Percentiles rank a stretch among this genome's conserved stretches.
phyloP scores from a whole-genome alignment of 805 yeast species.

The Starmerella floris region DNA sequence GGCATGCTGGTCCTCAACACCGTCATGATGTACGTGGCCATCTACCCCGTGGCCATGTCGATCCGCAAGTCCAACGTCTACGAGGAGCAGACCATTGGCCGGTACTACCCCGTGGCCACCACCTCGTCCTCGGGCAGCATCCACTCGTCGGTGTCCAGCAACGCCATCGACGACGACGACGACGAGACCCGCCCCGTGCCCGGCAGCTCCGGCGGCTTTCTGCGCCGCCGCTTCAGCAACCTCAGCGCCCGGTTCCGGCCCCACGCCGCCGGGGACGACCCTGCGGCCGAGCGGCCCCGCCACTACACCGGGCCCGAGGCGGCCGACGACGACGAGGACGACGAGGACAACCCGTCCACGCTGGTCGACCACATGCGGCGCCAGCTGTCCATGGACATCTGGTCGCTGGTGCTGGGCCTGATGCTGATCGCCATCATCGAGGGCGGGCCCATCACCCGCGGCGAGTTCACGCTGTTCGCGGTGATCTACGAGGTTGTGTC shows the following conservation, averaged over 20 bases:
- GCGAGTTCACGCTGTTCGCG: slow-evolving; percentile 33
- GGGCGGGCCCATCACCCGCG: slow-evolving; percentile 39
- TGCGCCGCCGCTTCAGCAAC: slow-evolving; percentile 3
- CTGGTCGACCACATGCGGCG: slow-evolving; percentile 54
- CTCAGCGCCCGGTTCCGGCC: neutral
- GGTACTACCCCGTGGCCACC: slow-evolving; percentile 35
- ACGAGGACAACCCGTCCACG: slow-evolving; percentile 28
- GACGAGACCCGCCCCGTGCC: neutral
- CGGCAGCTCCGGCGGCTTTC: neutral
- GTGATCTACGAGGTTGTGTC: slow-evolving; percentile 78
- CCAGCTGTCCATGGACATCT: slow-evolving; percentile 84
- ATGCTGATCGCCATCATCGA: slow-evolving; percentile 82
- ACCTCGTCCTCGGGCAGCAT: neutral
- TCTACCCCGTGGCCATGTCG: slow-evolving; percentile 88
- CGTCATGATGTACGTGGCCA: slow-evolving; percentile 97
- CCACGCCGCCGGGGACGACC: slow-evolving; percentile 21
- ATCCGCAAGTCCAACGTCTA: slow-evolving; percentile 94
- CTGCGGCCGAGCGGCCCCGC: slow-evolving; percentile 8
- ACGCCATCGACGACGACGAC: slow-evolving; percentile 2
- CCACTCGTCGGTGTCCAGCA: neutral
- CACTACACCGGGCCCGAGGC: slow-evolving; percentile 15
- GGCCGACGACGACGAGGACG: slow-evolving; percentile 24
- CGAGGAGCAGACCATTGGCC: slow-evolving; percentile 93
- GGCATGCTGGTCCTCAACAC: slow-evolving; percentile 86
- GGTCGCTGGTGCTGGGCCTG: slow-evolving; percentile 81